Percentiles rank a stretch among this genome's conserved stretches.
phyloP scores from a whole-genome alignment of 2,329 filamentous ascomycete species.

The Alternaria novae-zelandiae region DNA sequence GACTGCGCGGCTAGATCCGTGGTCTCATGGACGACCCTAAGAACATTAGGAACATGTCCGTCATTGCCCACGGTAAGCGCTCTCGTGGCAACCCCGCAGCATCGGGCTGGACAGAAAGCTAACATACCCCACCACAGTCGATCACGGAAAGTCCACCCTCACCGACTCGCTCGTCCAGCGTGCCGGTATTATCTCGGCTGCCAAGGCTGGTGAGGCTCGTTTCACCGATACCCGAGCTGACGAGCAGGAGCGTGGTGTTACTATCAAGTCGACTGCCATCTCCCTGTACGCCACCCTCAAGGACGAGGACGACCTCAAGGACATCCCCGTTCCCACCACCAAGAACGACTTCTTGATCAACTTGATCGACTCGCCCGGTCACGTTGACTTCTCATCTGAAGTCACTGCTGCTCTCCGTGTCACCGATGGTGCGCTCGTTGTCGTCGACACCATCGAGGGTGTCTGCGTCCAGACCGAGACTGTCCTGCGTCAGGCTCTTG shows the following conservation, averaged over 20 bases:
- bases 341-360: conserved; percentile 99
- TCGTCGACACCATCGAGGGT: conserved; percentile 99
- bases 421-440: conserved; percentile 98
- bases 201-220: conserved; percentile 93
- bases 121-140: conserved; percentile 63
- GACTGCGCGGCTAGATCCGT: conserved; percentile 66
- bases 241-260: conserved; percentile 99
- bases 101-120: conserved; percentile 22
- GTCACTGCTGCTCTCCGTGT: conserved; percentile 99
- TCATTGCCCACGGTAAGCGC: conserved; percentile 90
- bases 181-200: conserved; percentile 98
- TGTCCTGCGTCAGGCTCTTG: conserved; percentile 96
- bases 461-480: conserved; percentile 99
- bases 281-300: conserved; percentile 89
- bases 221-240: conserved; percentile 97
- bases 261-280: conserved; percentile 99
- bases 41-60: conserved; percentile 94
- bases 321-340: conserved; percentile 86
- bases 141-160: conserved; percentile 99
- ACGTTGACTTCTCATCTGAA: conserved; percentile 99
- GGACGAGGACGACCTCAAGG: conserved; percentile 87
- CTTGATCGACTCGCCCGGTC: conserved; percentile 99
- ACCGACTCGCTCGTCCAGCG: conserved; percentile 99
- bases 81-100: conserved; percentile 19
- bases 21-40: conserved; percentile 77